phyloP scores from a whole-genome alignment of 768 basidiomycete species.

The Boletus reticuloceps region DNA sequence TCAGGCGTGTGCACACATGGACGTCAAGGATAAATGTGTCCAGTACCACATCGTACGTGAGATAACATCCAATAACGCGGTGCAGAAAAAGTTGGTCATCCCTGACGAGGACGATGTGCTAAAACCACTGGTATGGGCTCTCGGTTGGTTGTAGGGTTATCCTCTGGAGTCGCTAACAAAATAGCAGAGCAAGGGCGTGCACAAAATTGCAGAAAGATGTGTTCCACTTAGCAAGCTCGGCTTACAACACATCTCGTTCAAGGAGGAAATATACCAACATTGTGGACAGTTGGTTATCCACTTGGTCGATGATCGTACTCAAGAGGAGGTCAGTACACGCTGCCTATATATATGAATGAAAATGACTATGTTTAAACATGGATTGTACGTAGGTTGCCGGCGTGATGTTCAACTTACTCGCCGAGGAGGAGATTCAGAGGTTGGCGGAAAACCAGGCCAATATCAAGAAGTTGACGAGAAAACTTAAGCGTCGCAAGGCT shows the following conservation, averaged over 20 bases:
- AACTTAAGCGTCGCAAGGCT: background rate
- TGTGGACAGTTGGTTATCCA: background rate
- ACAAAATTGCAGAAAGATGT: too few relatives aligned
- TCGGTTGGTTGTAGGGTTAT: too few relatives aligned
- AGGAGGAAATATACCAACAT: background rate
- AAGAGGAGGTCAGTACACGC: background rate
- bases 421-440: rapidly evolving
- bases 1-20: background rate
- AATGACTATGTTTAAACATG: too few relatives aligned
- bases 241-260: rapidly evolving
- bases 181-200: too few relatives aligned
- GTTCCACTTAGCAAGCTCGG: rapidly evolving
- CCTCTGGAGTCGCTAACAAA: too few relatives aligned
- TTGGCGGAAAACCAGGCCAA: background rate
- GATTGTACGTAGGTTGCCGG: background rate
- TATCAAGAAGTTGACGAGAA: background rate
- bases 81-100: background rate
- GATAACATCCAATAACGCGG: rapidly evolving
- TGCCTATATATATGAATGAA: too few relatives aligned
- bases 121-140: background rate
- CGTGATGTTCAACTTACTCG: background rate
- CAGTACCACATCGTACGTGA: background rate
- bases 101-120: background rate
- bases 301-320: background rate
- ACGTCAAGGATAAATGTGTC: background rate